These are phyloP conservation scores for Neurospora intermedia DNA, from an alignment of 495 filamentous ascomycete genomes.

Conservation along the genomic window DNA sequence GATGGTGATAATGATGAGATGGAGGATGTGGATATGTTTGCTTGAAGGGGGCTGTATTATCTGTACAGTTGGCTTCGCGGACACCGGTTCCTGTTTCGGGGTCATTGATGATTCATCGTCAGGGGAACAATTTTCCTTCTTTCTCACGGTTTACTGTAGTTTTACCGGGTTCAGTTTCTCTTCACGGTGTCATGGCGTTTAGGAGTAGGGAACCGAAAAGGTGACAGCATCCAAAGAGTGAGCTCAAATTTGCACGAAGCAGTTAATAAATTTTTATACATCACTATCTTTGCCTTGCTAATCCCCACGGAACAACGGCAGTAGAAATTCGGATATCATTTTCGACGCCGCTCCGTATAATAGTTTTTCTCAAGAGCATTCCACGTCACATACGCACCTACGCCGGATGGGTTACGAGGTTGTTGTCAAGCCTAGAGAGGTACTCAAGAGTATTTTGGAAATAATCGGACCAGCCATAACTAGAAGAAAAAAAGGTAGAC, in stretches of 20 bases:
- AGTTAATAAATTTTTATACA: neutral
- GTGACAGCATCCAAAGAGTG: neutral
- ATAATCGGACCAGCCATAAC: neutral
- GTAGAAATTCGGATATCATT: neutral
- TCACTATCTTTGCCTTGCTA: neutral
- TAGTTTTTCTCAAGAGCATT: neutral
- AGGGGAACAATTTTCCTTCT: neutral
- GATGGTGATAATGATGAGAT: constrained; percentile 30
- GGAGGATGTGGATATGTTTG: constrained; percentile 31
- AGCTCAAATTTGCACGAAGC: neutral
- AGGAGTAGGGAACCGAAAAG: neutral
- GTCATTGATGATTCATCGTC: neutral
- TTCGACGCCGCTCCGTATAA: neutral
- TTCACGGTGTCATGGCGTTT: neutral
- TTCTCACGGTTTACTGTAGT: neutral
- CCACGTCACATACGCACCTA: too few species aligned
- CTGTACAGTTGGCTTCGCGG: neutral
- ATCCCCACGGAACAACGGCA: neutral
- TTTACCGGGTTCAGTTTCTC: neutral
- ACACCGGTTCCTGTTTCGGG: neutral
- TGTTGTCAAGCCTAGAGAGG: too few species aligned
- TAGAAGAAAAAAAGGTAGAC: neutral
- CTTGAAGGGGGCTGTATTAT: neutral
- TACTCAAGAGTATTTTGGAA: too few species aligned
- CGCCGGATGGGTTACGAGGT: too few species aligned